Evolutionary conservation across 805 yeast species (phyloP).

Genomic region (Starmera quercuum): DNA sequence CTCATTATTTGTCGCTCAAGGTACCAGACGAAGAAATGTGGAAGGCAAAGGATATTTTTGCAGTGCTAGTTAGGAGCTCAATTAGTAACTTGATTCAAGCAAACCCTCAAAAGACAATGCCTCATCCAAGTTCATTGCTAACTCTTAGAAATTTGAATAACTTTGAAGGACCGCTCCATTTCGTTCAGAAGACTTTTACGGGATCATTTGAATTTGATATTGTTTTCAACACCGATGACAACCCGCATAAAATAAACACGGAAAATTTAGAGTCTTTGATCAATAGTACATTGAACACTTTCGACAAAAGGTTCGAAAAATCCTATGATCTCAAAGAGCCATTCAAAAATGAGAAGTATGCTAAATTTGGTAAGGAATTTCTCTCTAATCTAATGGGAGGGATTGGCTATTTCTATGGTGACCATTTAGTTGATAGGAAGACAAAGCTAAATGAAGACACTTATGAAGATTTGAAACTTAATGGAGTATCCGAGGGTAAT

Average conservation of each 20-base stretch:
- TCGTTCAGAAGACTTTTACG: conserved; percentile 65
- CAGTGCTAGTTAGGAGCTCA: conserved; percentile 63
- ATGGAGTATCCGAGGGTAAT: conserved; percentile 69
- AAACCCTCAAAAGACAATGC: conserved; percentile 15
- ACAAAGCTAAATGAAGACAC: conserved; percentile 64
- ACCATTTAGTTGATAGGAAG: conserved; percentile 69
- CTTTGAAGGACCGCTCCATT: conserved; percentile 72
- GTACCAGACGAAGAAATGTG: conserved; percentile 70
- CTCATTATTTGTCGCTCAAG: conserved; percentile 60
- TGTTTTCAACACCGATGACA: conserved; percentile 40
- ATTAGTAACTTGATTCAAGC: conserved; percentile 35
- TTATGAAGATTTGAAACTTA: conserved; percentile 40
- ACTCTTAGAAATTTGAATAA: conserved; percentile 49
- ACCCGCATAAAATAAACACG: conserved; percentile 31
- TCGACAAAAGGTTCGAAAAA: conserved; percentile 45
- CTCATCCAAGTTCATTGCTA: conserved; percentile 35
- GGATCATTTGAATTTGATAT: conserved; percentile 75
- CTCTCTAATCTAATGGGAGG: conserved; percentile 86
- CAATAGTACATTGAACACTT: conserved; percentile 16
- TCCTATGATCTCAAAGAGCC: conserved; percentile 49
- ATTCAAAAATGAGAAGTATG: conserved; percentile 34
- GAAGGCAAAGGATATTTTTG: conserved; percentile 72
- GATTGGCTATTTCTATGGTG: conserved; percentile 81
- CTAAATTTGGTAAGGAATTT: conserved; percentile 65
- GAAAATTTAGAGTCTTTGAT: conserved; percentile 17